A percentile compares a stretch with the other conserved stretches of the same genome.
These are phyloP conservation scores for Pyrenophora tritici-repentis DNA, from an alignment of 2,329 filamentous ascomycete species.

Conservation along the genomic window DNA sequence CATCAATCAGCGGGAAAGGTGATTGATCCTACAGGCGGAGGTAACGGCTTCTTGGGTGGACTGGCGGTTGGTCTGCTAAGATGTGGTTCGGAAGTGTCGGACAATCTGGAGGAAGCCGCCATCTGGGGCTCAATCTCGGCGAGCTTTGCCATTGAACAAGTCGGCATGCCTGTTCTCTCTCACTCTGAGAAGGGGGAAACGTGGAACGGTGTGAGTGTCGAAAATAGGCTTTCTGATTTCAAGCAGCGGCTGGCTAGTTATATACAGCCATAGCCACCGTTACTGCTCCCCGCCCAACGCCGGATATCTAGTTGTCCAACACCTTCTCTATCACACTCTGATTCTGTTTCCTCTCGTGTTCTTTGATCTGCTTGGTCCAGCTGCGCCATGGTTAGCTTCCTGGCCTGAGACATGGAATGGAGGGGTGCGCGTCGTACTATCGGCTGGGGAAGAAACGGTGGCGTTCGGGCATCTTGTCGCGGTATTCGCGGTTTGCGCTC, in stretches of 20 bases:
- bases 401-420: slow-evolving; percentile 1
- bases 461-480: slow-evolving; percentile 75
- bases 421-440: slow-evolving; percentile 63
- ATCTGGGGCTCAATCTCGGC: slow-evolving; percentile 81
- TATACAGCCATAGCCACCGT: slow-evolving; percentile 44
- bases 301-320: slow-evolving; percentile 12
- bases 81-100: slow-evolving; percentile 53
- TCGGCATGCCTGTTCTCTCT: slow-evolving; percentile 72
- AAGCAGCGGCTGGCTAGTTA: slow-evolving; percentile 46
- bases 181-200: slow-evolving; percentile 43
- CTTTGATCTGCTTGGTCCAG: slow-evolving; percentile 74
- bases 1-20: slow-evolving; percentile 64
- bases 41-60: slow-evolving; percentile 82
- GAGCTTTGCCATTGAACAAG: slow-evolving; percentile 92
- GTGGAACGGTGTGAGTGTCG: slow-evolving; percentile 56
- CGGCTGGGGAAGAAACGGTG: slow-evolving; percentile 82
- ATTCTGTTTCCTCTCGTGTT: slow-evolving; percentile 64
- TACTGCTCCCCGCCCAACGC: slow-evolving; percentile 7
- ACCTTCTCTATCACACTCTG: slow-evolving; percentile 27
- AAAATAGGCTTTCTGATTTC: slow-evolving; percentile 51
- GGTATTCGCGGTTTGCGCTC: slow-evolving; percentile 74
- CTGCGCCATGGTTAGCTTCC: slow-evolving; percentile 50
- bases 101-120: slow-evolving; percentile 69
- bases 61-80: slow-evolving; percentile 61
- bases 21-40: slow-evolving; percentile 91